Conservation (phyloP, 495 filamentous ascomycete genomes). For the Aspergillus coremiiformis region DNA sequence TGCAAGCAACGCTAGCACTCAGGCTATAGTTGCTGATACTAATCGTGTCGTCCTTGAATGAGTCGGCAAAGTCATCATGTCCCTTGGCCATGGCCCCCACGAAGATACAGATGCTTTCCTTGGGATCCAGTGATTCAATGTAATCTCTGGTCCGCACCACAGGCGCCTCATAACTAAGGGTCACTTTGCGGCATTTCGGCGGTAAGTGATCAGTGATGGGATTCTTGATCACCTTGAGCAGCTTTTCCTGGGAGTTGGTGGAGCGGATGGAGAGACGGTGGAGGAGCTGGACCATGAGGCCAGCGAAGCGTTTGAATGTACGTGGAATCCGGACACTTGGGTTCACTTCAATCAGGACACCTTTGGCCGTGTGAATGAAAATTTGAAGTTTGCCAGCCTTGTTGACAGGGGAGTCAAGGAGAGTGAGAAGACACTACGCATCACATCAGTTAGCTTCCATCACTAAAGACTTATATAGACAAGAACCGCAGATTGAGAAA, state of each 20-base stretch:
- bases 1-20: conserved; percentile 94
- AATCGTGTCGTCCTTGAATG: conserved; percentile 92
- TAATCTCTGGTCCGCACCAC: conserved; percentile 86
- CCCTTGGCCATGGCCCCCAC: conserved; percentile 99
- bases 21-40: conserved; percentile 97
- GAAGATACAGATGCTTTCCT: conserved; percentile 94
- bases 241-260: conserved; percentile 91
- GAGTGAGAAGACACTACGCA: conserved; percentile 85
- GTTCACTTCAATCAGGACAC: conserved; percentile 94
- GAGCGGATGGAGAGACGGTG: conserved; percentile 94
- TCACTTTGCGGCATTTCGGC: conserved; percentile 95
- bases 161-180: conserved; percentile 81
- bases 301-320: conserved; percentile 97
- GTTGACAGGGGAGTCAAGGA: conserved; percentile 96
- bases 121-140: conserved; percentile 62
- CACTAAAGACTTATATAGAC: background rate
- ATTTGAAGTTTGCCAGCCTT: conserved; percentile 96
- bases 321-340: conserved; percentile 93
- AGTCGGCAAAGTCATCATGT: conserved; percentile 88
- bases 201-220: conserved; percentile 95
- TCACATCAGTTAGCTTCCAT: conserved; percentile 5
- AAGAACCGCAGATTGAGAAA: background rate
- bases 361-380: conserved; percentile 95
- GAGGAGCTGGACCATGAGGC: conserved; percentile 97
- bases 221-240: conserved; percentile 94